Evolutionary conservation across 768 basidiomycete species (phyloP).

Genomic region (Mycena metata): DNA sequence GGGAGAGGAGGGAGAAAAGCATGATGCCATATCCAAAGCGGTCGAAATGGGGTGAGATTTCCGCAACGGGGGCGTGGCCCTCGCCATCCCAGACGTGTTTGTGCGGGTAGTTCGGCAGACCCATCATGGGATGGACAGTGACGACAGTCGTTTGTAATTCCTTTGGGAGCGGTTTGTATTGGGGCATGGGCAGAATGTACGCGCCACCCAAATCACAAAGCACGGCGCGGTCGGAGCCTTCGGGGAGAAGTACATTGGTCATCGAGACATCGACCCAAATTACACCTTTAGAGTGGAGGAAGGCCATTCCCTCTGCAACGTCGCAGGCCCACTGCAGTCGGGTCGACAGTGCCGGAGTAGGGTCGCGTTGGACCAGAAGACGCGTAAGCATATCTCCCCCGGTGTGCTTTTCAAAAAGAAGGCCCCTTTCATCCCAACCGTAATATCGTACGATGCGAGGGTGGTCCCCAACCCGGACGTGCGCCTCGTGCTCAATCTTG

Average conservation of each 20-base stretch:
- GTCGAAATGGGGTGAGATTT: slow-evolving; percentile 10
- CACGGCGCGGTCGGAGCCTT: neutral
- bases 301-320: neutral
- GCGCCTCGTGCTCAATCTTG: slow-evolving; percentile 12
- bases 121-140: slow-evolving; percentile 5
- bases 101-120: neutral
- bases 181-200: neutral
- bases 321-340: slow-evolving; percentile 2
- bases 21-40: slow-evolving; percentile 16
- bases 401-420: slow-evolving; percentile 9
- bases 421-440: slow-evolving; percentile 6
- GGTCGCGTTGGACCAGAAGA: slow-evolving; percentile 4
- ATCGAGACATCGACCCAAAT: slow-evolving; percentile 6
- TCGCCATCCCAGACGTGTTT: slow-evolving; percentile 7
- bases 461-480: slow-evolving; percentile 3
- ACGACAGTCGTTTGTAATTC: neutral
- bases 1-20: slow-evolving; percentile 11
- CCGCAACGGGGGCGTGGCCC: neutral
- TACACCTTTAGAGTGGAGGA: neutral
- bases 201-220: slow-evolving; percentile 9
- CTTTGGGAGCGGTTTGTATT: slow-evolving; percentile 4
- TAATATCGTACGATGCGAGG: slow-evolving; percentile 3
- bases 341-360: slow-evolving; percentile 1
- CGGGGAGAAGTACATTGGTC: neutral
- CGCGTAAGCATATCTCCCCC: neutral